These are phyloP conservation scores for Salvia rosmarinus DNA, from an alignment of 257 asterid species.

Conservation along the genomic window DNA sequence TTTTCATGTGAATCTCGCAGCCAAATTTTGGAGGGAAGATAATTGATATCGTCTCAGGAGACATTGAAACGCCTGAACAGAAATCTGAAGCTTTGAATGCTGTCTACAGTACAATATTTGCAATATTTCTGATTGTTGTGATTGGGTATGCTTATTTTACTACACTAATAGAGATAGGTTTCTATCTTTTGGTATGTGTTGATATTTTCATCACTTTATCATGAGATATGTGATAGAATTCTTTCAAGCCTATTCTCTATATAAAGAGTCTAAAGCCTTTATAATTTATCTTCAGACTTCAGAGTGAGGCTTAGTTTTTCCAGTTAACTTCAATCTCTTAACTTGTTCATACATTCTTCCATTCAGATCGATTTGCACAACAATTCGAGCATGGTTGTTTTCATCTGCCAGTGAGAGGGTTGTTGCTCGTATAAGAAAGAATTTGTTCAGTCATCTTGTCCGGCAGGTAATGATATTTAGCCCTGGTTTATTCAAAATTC, in stretches of 20 bases:
- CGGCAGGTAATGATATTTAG: slow-evolving; percentile 56
- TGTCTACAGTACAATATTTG: slow-evolving; percentile 62
- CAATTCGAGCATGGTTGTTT: slow-evolving; percentile 77
- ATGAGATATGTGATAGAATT: slow-evolving; percentile 6
- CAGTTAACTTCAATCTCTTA: slow-evolving; percentile 12
- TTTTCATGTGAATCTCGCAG: slow-evolving; percentile 49
- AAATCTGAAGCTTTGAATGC: slow-evolving; percentile 65
- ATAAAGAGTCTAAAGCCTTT: neutral
- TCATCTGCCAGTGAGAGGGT: slow-evolving; percentile 82
- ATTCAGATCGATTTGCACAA: slow-evolving; percentile 71
- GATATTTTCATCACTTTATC: slow-evolving; percentile 3
- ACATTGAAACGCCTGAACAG: slow-evolving; percentile 60
- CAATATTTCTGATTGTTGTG: slow-evolving; percentile 59
- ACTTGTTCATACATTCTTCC: slow-evolving; percentile 31
- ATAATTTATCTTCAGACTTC: slow-evolving; percentile 7
- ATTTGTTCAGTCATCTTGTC: slow-evolving; percentile 71
- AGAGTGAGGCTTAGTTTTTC: neutral
- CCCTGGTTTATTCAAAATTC: slow-evolving; percentile 20
- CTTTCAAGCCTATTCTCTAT: neutral
- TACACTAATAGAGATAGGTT: slow-evolving; percentile 7
- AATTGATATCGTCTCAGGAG: slow-evolving; percentile 79
- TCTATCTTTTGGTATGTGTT: neutral
- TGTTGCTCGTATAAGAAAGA: slow-evolving; percentile 54
- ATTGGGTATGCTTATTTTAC: slow-evolving; percentile 55
- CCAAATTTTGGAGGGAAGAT: slow-evolving; percentile 77